phyloP scores from a whole-genome alignment of 2,329 filamentous ascomycete species.

The Akanthomyces uredinophilus region DNA sequence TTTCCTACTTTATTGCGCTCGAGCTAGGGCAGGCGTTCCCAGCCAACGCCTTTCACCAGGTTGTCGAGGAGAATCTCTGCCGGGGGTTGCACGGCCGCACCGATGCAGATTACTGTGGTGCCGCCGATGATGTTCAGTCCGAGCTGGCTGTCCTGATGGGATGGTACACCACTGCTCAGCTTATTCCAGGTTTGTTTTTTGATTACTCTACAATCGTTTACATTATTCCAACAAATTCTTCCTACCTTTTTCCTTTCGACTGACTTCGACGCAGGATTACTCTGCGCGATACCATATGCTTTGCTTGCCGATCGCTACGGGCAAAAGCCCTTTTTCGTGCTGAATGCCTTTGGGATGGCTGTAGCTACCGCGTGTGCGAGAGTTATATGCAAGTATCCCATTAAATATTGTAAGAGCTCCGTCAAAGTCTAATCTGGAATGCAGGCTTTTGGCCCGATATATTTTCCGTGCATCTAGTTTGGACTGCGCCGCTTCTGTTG shows the following conservation, averaged over 20 bases:
- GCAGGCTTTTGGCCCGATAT: neutral
- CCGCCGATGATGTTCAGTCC: neutral
- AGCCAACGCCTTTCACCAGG: neutral
- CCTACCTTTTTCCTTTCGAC: too few relatives aligned
- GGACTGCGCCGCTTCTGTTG: neutral
- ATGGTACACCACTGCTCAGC: neutral
- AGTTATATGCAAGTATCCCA: neutral
- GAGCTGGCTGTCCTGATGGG: neutral
- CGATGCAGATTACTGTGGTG: neutral
- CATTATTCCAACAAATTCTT: too few relatives aligned
- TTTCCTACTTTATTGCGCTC: neutral
- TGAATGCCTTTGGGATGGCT: neutral
- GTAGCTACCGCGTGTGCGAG: neutral
- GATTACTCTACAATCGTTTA: too few relatives aligned
- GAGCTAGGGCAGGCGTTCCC: neutral
- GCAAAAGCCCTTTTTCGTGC: neutral
- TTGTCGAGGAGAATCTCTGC: neutral
- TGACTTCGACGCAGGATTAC: neutral
- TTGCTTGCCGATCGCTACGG: neutral
- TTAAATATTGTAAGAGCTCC: neutral
- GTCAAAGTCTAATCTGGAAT: neutral
- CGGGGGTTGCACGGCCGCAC: neutral
- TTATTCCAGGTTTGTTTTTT: neutral
- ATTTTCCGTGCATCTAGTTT: neutral
- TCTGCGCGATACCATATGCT: neutral